Evolutionary conservation across 768 basidiomycete species (phyloP).

Genomic region (Cystobasidium onofrii): DNA sequence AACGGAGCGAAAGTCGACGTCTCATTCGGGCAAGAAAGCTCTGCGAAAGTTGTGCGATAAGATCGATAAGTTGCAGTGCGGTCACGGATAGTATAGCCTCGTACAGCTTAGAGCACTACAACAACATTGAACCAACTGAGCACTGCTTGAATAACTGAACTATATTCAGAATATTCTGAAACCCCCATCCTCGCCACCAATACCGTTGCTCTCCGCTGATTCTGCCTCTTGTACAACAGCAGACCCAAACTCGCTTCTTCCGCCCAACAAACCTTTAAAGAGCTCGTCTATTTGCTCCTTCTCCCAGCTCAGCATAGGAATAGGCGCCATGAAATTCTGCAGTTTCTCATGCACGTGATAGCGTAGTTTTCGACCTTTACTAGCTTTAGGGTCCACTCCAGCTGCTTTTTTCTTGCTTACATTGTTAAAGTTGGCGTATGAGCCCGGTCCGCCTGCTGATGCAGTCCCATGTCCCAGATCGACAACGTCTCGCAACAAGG

Average conservation of each 20-base stretch:
- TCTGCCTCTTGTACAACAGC: background rate
- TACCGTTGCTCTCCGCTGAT: background rate
- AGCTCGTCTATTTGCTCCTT: slow-evolving; percentile 94
- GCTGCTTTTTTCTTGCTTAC: slow-evolving; percentile 55
- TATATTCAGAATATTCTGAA: slow-evolving; percentile 6
- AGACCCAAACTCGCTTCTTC: slow-evolving; percentile 25
- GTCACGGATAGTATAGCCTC: no score
- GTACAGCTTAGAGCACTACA: no score
- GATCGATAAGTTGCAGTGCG: no score
- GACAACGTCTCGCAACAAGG: slow-evolving; percentile 81
- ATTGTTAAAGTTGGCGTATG: slow-evolving; percentile 29
- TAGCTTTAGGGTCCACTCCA: slow-evolving; percentile 70
- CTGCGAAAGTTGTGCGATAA: no score
- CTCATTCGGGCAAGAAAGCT: no score
- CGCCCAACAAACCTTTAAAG: slow-evolving; percentile 75
- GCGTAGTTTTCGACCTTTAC: slow-evolving; percentile 85
- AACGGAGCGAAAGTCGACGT: no score
- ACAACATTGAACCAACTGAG: background rate
- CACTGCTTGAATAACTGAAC: background rate
- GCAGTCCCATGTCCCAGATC: slow-evolving; percentile 50
- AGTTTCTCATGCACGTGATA: slow-evolving; percentile 93
- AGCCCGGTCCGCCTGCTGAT: slow-evolving; percentile 42
- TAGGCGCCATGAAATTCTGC: slow-evolving; percentile 93
- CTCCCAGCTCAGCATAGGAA: slow-evolving; percentile 65
- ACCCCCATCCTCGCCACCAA: background rate